These are phyloP conservation scores for Diaporthe destruens DNA, from an alignment of 2,329 filamentous ascomycete genomes.

Conservation along the genomic window DNA sequence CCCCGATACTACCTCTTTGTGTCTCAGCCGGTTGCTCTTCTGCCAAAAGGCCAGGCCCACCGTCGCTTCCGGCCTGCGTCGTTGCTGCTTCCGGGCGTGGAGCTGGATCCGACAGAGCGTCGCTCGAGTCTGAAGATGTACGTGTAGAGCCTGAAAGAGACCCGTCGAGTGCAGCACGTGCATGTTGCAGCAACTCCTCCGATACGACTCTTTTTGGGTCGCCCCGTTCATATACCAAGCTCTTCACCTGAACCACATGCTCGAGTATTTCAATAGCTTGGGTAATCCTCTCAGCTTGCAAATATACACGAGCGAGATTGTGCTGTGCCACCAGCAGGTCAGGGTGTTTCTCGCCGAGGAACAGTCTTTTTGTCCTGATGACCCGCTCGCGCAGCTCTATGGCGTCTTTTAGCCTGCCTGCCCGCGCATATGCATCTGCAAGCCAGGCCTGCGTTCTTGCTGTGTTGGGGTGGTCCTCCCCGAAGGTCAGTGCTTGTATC, in stretches of 20 bases:
- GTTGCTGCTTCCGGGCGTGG: too few relatives aligned
- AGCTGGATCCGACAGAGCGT: too few relatives aligned
- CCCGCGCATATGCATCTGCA: neutral
- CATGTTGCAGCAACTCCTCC: too few relatives aligned
- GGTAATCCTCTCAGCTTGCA: neutral
- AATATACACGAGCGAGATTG: neutral
- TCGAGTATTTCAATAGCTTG: neutral
- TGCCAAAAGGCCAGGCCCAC: too few relatives aligned
- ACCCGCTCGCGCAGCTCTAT: neutral
- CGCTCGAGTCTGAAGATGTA: too few relatives aligned
- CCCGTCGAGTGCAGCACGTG: too few relatives aligned
- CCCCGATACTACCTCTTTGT: too few relatives aligned
- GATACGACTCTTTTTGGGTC: too few relatives aligned
- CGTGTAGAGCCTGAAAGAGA: too few relatives aligned
- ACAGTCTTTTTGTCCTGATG: neutral
- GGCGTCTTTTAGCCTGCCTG: neutral
- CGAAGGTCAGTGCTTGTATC: neutral
- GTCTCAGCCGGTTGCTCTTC: too few relatives aligned
- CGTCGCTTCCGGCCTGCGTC: too few relatives aligned
- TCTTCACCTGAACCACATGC: neutral
- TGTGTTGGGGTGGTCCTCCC: neutral
- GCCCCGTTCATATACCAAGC: neutral
- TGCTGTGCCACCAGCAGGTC: neutral
- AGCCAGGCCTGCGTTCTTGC: fast-evolving
- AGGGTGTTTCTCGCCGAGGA: neutral